Evolutionary conservation across 2,329 filamentous ascomycete genomes (phyloP).

Genomic region (Cytospora piceae): DNA sequence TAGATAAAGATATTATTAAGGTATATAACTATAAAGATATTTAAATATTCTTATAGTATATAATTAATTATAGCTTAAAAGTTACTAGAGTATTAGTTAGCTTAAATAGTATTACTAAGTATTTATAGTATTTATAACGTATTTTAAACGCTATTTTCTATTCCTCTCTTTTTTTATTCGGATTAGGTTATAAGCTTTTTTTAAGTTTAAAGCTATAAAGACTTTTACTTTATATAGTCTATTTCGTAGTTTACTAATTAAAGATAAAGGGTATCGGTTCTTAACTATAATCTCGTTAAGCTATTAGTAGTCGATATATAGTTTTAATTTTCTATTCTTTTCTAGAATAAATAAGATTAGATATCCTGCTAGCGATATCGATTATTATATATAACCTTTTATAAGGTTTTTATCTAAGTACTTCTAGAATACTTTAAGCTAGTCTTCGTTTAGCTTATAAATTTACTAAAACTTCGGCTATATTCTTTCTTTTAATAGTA

Average conservation of each 20-base stretch:
- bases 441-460: constrained; percentile 13
- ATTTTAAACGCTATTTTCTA: constrained; percentile 18
- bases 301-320: constrained; percentile 11
- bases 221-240: not conserved
- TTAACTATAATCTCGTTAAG: constrained; percentile 22
- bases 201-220: not conserved
- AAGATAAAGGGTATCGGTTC: not conserved
- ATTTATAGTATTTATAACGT: not conserved
- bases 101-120: constrained; percentile 5
- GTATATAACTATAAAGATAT: too few relatives aligned
- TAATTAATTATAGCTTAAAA: constrained; percentile 15
- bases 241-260: constrained; percentile 2
- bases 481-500: constrained; percentile 3
- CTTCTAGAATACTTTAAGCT: constrained; percentile 12
- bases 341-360: constrained; percentile 9
- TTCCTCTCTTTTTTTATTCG: constrained; percentile 3
- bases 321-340: not conserved
- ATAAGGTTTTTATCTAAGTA: constrained; percentile 24
- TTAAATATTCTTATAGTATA: constrained; percentile 10
- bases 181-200: constrained; percentile 3
- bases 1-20: too few relatives aligned
- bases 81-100: constrained; percentile 2
- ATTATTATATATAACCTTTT: constrained; percentile 21
- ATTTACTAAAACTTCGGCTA: constrained; percentile 4
- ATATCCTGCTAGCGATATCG: constrained; percentile 21